Base-by-base conservation (phyloP, 2,329 filamentous ascomycete genomes). In the Fonsecaea nubica region DNA sequence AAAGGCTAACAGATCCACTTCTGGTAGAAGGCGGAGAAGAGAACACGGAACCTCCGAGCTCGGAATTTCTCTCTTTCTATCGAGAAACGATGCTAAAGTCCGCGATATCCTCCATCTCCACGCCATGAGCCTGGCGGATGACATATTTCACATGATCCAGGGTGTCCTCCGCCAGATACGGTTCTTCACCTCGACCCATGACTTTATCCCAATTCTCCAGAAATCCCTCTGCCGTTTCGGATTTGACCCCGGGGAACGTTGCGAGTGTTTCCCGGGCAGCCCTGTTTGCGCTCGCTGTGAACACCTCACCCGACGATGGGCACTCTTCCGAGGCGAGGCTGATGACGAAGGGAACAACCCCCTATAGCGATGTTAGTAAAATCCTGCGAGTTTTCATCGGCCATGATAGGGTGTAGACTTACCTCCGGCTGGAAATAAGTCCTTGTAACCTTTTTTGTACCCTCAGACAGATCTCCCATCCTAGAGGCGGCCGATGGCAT, bases 91-190 rank as follows among this genome's bases (percentile, higher is more conserved):
- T 42, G 48, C 62, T 48, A 60, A 67, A 67, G 5, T 63, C 61
- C 38, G 64, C n/a, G 30, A 67, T 63, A 57, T 67, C 64, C 38
- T 63, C 56, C 64, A 67, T 67, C 32, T 67, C 64, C n/a, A 42
- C 35, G 1, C 64, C 64, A 36, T 63, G 45, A 21, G 61, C 64
- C n/a, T 63, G 53, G 4, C 64, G 60, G 21, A 67, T 56, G 25
- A 60, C 35, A 63, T 63, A 67, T 45, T 67, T 63, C 32, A 67
- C 64, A 8, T 67, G 64, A 38, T 63, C 60, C 1, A 67, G 4
- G 1, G 64, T 67, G 36, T 48, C 59, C 12, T 59, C 52, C 3
- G 60, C 64, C 8, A 67, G 32, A n/a, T 55, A 63, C 21, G 64
- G 64, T 4, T 40, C 32, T 7, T 67, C 64, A 21, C 33, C 56